Percentiles rank a stretch among this genome's conserved stretches.
These are phyloP conservation scores for Rhodosporidiobolus odoratus DNA, from an alignment of 768 basidiomycete species.

Conservation along the genomic window DNA sequence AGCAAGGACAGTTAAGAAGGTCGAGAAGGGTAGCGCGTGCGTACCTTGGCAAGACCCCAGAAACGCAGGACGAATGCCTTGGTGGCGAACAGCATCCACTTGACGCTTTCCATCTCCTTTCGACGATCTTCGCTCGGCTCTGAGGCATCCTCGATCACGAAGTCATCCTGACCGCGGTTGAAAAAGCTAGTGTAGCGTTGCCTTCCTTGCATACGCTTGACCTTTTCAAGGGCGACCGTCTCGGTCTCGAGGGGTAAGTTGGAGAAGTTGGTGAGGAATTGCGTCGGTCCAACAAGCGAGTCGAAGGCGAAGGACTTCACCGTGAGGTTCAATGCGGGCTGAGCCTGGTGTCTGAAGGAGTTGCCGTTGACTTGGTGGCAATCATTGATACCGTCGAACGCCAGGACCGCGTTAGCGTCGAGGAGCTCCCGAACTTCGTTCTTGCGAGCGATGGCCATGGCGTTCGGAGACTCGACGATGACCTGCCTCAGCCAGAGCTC, in stretches of 20 bases:
- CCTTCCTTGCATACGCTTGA: conserved; percentile 8
- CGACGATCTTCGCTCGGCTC: conserved; percentile 57
- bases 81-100: conserved; percentile 84
- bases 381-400: conserved; percentile 27
- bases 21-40: too few species aligned
- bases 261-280: conserved; percentile 24
- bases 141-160: conserved; percentile 44
- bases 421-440: conserved; percentile 23
- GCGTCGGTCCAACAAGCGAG: conserved; percentile 25
- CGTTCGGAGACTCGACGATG: conserved; percentile 27
- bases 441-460: conserved; percentile 20
- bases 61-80: conserved; percentile 70
- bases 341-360: conserved; percentile 28
- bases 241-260: conserved; percentile 19
- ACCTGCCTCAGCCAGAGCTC: conserved; percentile 38
- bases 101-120: conserved; percentile 69
- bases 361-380: conserved; percentile 22
- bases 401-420: conserved; percentile 16
- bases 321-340: conserved; percentile 28
- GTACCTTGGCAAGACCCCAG: conserved; percentile 75
- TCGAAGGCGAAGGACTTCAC: conserved; percentile 35
- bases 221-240: conserved; percentile 30
- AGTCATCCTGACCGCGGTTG: conserved; percentile 35
- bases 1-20: neutral
- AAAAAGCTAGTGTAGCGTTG: conserved; percentile 35